Conservation (phyloP, 1,284 basidiomycete genomes). For the Trichosporon inkin region DNA sequence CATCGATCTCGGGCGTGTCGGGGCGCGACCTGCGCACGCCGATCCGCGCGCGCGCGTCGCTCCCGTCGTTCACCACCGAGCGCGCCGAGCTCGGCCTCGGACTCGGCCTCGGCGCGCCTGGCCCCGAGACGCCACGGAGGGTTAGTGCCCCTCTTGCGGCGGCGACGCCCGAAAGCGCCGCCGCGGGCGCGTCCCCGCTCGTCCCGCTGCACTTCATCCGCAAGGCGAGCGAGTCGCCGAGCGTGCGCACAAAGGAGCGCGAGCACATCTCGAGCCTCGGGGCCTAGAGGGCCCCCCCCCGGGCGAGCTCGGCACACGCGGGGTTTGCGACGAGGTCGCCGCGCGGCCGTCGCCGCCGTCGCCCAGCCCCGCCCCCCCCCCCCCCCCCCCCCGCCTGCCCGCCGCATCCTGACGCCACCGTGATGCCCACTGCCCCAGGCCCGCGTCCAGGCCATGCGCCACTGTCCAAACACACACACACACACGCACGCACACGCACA, state of each 20-base stretch:
- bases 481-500: no score
- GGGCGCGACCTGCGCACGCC: not conserved
- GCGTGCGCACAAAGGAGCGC: conserved; percentile 38
- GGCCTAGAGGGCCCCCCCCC: not conserved
- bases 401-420: no score
- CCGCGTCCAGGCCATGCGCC: no score
- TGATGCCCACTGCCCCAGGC: no score
- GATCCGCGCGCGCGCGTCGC: not conserved
- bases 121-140: not conserved
- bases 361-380: no score
- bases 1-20: not conserved
- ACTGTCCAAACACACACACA: no score
- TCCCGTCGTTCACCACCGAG: not conserved
- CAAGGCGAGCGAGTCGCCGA: conserved; percentile 42
- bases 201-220: conserved; percentile 41
- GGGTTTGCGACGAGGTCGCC: no score
- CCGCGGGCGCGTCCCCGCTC: conserved; percentile 20
- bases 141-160: conserved; percentile 2
- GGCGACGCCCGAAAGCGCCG: not conserved
- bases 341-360: no score
- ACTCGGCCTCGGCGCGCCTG: not conserved
- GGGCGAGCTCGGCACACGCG: not conserved
- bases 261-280: conserved; percentile 16
- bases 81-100: not conserved
- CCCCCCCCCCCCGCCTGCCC: no score